Conservation (phyloP, 495 filamentous ascomycete species). For the Daldinia vernicosa region DNA sequence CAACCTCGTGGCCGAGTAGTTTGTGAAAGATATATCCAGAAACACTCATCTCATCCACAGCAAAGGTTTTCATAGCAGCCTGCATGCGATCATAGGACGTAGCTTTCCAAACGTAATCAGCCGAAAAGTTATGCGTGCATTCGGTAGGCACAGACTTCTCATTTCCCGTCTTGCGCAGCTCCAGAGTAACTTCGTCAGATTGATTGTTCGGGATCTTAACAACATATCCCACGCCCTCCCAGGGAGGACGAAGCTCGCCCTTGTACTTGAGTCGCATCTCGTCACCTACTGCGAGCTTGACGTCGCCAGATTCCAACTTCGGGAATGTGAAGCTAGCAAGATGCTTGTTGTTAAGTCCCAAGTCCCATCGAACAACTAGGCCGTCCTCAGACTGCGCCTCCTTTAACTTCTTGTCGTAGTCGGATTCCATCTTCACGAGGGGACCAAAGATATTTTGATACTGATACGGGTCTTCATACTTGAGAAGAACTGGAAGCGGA, state of each 20-base stretch:
- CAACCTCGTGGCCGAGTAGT: constrained; percentile 94
- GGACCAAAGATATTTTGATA: constrained; percentile 99
- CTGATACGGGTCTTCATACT: constrained; percentile 97
- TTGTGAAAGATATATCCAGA: constrained; percentile 99
- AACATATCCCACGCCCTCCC: constrained; percentile 99
- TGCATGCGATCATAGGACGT: constrained; percentile 99
- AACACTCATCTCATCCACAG: constrained; percentile 97
- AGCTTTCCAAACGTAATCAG: constrained; percentile 99
- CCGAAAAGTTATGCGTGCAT: constrained; percentile 97
- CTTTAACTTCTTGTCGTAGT: constrained; percentile 98
- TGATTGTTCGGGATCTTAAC: constrained; percentile 99
- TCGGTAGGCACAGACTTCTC: constrained; percentile 97
- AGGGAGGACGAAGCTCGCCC: constrained; percentile 90
- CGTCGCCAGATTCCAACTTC: constrained; percentile 96
- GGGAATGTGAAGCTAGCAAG: constrained; percentile 94
- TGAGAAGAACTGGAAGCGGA: constrained; percentile 88
- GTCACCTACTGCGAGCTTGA: constrained; percentile 97
- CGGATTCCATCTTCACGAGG: constrained; percentile 99
- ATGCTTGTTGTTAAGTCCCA: constrained; percentile 97
- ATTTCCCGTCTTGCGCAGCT: constrained; percentile 75
- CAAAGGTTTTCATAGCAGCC: constrained; percentile 98
- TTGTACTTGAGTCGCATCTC: constrained; percentile 98
- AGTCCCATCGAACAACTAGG: constrained; percentile 92
- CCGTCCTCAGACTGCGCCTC: constrained; percentile 97
- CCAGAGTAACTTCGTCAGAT: constrained; percentile 96